These are phyloP conservation scores for Trichoderma sp. DNA, from an alignment of 2,329 filamentous ascomycete species.

Conservation along the genomic window DNA sequence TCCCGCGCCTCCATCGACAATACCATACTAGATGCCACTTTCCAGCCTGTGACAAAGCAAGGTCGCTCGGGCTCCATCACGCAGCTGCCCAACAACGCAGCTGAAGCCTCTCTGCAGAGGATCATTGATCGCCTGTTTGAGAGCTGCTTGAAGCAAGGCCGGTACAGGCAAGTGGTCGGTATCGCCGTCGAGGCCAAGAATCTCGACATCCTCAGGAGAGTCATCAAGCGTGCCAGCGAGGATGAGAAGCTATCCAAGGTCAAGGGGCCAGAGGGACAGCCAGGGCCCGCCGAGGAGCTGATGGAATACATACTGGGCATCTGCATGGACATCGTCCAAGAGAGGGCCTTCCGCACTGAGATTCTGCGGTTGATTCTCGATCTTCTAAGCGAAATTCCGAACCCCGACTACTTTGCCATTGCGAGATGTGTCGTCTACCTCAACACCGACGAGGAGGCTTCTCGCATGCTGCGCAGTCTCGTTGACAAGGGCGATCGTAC, in stretches of 20 bases:
- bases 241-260: constrained; percentile 71
- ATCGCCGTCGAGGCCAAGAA: constrained; percentile 95
- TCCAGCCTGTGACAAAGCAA: constrained; percentile 53
- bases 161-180: constrained; percentile 93
- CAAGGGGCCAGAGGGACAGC: constrained; percentile 48
- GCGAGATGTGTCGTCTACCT: constrained; percentile 97
- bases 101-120: constrained; percentile 74
- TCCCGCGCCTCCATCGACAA: constrained; percentile 72
- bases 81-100: constrained; percentile 64
- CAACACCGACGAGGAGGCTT: constrained; percentile 86
- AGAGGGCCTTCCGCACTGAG: constrained; percentile 77
- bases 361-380: constrained; percentile 92
- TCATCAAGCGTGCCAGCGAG: constrained; percentile 85
- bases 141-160: constrained; percentile 78
- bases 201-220: constrained; percentile 77
- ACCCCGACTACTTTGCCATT: constrained; percentile 95
- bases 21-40: constrained; percentile 58
- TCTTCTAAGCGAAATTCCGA: constrained; percentile 87
- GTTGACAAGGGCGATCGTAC: constrained; percentile 75
- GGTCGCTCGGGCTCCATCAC: constrained; percentile 60
- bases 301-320: constrained; percentile 96
- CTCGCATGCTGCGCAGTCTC: constrained; percentile 77
- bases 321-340: constrained; percentile 97
- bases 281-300: constrained; percentile 76
- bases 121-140: constrained; percentile 91